Base-by-base conservation (phyloP, 371 early-diverging fungal genomes). In the Mucor sp. region DNA sequence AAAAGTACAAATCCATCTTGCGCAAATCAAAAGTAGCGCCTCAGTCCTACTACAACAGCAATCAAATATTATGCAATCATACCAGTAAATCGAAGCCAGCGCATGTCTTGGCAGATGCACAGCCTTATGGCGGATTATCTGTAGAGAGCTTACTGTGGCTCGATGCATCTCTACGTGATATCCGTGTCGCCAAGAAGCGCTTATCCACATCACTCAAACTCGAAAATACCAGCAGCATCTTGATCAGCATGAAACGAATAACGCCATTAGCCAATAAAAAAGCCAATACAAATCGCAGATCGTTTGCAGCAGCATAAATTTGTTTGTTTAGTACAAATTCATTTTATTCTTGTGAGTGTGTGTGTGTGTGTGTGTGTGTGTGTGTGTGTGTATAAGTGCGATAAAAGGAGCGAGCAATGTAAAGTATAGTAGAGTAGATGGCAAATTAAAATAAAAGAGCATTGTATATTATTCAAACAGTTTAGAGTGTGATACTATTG, bases 401-500 rank as follows among this genome's bases (percentile, higher is more conserved):
- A 44, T 19, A 8, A 44, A 44, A n/a, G 7, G 23, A 48, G 50
- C 21, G 8, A 19, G 25, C 50, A 50, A 4, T 50, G 21, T 25
- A 23, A 48, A 21, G 6, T 48, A 48, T 21, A 48, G 35, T 8
- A 32, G 35, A 35, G 35, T 35, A 35, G 9, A 35, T 35, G 35
- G 9, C 35, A 35, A 35, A 35, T 4, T 35, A 37, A 37, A 37
- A 37, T 14, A 37, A 37, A 37, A 37, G 8, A 33, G 33, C 33
- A 7, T 33, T 37, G n/a, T 37, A 14, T 37, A 37, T 37, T 37
- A 37, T 37, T 37, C 1, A 23, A 23, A 9, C 15, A n/a, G 56
- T 56, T 60, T 60, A 60, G 27, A 64, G 41, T 19, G 56, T 27
- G 17, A 70, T 61, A 14, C 48, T 30, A n/a, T 56, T 35, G n/a